Evolutionary conservation across 306 rosid species (phyloP).

Genomic region (Inga laurina): DNA sequence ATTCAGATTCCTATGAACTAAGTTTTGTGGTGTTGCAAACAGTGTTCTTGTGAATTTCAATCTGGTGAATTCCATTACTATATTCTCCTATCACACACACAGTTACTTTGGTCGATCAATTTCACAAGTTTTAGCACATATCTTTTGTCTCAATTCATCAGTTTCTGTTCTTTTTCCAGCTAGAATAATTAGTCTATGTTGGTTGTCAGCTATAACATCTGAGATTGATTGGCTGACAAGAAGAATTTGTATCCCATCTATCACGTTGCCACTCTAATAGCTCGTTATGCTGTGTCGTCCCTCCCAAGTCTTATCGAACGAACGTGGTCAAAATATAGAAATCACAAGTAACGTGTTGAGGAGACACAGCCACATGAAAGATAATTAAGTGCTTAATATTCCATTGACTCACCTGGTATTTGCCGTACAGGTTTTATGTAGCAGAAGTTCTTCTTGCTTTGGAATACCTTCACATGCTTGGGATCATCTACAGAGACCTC

Average conservation of each 20-base stretch:
- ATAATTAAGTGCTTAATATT: neutral
- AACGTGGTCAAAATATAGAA: neutral
- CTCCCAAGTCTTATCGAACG: conserved; percentile 8
- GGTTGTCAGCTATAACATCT: neutral
- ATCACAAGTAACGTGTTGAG: neutral
- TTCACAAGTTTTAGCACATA: neutral
- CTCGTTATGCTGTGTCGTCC: conserved; percentile 1
- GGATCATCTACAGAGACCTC: conserved; percentile 93
- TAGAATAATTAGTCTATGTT: neutral
- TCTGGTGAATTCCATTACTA: neutral
- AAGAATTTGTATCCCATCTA: conserved; percentile 1
- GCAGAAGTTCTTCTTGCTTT: conserved; percentile 98
- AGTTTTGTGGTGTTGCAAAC: neutral
- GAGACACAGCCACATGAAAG: neutral
- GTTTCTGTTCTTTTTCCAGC: neutral
- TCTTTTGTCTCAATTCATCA: neutral
- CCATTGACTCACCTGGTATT: neutral
- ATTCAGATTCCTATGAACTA: neutral
- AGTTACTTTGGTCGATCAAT: neutral
- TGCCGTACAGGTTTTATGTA: conserved; percentile 80
- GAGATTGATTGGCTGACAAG: neutral
- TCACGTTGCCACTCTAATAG: neutral
- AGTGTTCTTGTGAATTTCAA: neutral
- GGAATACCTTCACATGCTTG: conserved; percentile 99
- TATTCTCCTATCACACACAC: neutral